These are phyloP conservation scores for Botryosphaeria dothidea DNA, from an alignment of 2,329 filamentous ascomycete species.

Conservation along the genomic window DNA sequence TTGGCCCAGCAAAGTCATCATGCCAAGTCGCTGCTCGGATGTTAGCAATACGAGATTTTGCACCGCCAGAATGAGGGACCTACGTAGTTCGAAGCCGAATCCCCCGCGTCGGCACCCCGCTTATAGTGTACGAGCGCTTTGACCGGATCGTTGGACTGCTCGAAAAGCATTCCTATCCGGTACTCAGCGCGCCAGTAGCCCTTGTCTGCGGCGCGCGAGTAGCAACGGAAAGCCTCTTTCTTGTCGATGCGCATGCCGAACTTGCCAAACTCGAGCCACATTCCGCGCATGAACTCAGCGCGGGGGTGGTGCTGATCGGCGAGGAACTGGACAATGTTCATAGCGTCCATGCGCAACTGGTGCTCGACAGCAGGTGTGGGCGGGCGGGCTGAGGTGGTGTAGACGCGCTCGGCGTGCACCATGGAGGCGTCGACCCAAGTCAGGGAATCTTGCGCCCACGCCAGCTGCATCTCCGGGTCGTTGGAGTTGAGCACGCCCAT, in stretches of 20 bases:
- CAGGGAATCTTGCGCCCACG: constrained; percentile 92
- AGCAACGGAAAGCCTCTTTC: constrained; percentile 88
- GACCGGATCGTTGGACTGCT: constrained; percentile 87
- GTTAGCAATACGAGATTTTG: constrained; percentile 23
- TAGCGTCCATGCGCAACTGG: constrained; percentile 80
- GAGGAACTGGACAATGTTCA: constrained; percentile 89
- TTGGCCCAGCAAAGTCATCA: constrained; percentile 96
- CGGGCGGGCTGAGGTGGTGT: constrained; percentile 62
- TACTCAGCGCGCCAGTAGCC: constrained; percentile 91
- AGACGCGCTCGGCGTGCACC: constrained; percentile 72
- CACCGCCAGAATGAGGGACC: neutral
- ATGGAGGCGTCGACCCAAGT: constrained; percentile 83
- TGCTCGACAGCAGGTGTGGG: constrained; percentile 86
- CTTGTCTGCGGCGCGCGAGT: constrained; percentile 80
- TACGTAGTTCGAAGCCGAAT: constrained; percentile 78
- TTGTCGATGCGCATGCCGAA: constrained; percentile 90
- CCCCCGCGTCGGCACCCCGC: constrained; percentile 72
- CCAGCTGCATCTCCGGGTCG: constrained; percentile 93
- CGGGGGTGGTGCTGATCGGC: constrained; percentile 91
- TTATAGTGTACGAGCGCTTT: constrained; percentile 93
- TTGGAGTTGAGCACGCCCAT: constrained; percentile 85
- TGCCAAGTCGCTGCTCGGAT: constrained; percentile 66
- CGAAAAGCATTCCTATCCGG: constrained; percentile 96
- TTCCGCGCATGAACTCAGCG: constrained; percentile 89
- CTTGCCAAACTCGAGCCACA: constrained; percentile 98